Evolutionary conservation across 2,329 filamentous ascomycete genomes (phyloP), one percentile per base, ranked within the genome.

Genomic region (Calonectria honghensis): DNA sequence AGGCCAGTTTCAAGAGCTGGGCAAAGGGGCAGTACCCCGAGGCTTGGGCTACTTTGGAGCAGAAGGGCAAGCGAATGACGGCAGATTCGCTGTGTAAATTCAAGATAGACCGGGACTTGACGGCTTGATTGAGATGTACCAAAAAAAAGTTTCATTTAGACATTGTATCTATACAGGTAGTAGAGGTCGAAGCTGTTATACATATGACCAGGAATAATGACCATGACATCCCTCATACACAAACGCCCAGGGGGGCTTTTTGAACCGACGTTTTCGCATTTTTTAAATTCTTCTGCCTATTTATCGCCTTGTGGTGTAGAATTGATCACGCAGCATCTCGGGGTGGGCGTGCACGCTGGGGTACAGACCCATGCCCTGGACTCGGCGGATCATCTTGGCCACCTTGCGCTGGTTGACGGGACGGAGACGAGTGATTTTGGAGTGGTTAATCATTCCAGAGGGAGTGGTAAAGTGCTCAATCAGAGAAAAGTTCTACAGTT

Each of bases 371-470:
- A 98, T 90, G 1, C 96, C 97, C 81, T 98, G 93, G 27, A 95
- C 94, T 80, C 97, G 91, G 78, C 97, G 90, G 81, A 99, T 94
- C 68, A 97, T 96, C 89, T 97, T 98, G 76, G 96, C 94, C 83
- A 99, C 92, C 87, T 94, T 96, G 79, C 97, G 91, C 88, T 99
- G 97, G 88, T 98, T 98, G 78, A 95, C 94, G 3, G 94, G 94
- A 72, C 95, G 91, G 75, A 99, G 88, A 18, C 95, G 95, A 0
- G 96, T 98, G 31, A 93, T 88, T 7, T 85, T 89, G n/a, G 91
- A 89, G 83, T 94, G 92, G 86, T 92, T 94, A 84, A 99, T 98
- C 74, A 96, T 92, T 66, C 96, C 97, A 87, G 95, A 94, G 14
- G 93, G 86, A 0, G 94, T 95, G 82, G 97, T 94, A 84, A 94